These are phyloP conservation scores for Angophora floribunda DNA, from an alignment of 345 rosid genomes.

Conservation along the genomic window DNA sequence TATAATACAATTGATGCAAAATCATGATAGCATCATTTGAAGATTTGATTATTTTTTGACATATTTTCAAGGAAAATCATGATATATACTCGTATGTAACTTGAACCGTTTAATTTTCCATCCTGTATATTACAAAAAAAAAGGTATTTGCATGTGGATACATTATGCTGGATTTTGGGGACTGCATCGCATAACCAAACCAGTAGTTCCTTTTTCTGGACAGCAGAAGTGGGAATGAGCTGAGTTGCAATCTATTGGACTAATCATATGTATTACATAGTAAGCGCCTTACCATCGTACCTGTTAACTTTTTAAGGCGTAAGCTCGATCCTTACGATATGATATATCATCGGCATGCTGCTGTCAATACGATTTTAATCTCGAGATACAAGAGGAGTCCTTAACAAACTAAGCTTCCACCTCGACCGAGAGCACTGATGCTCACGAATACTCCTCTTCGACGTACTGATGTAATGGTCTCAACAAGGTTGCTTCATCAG, in stretches of 20 bases:
- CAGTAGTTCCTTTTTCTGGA: not conserved
- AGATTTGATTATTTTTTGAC: not conserved
- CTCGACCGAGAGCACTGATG: not conserved
- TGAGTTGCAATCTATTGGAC: not conserved
- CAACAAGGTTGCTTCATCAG: not conserved
- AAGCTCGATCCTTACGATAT: not conserved
- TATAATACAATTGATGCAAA: not conserved
- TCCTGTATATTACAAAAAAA: not conserved
- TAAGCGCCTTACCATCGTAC: too few species aligned
- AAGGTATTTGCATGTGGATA: too few species aligned
- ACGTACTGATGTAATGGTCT: not conserved
- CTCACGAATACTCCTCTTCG: not conserved
- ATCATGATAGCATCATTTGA: not conserved
- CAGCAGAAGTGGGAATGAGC: not conserved
- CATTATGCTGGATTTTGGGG: not conserved
- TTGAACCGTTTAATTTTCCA: not conserved
- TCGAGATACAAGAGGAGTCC: not conserved
- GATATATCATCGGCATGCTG: not conserved
- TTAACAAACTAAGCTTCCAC: not conserved
- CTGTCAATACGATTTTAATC: not conserved
- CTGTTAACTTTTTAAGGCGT: not conserved
- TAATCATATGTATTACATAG: not conserved
- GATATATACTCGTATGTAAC: not conserved
- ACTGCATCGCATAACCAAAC: not conserved
- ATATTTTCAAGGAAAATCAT: not conserved